These are phyloP conservation scores for Fonsecaea nubica DNA, from an alignment of 2,329 filamentous ascomycete genomes.

Conservation along the genomic window DNA sequence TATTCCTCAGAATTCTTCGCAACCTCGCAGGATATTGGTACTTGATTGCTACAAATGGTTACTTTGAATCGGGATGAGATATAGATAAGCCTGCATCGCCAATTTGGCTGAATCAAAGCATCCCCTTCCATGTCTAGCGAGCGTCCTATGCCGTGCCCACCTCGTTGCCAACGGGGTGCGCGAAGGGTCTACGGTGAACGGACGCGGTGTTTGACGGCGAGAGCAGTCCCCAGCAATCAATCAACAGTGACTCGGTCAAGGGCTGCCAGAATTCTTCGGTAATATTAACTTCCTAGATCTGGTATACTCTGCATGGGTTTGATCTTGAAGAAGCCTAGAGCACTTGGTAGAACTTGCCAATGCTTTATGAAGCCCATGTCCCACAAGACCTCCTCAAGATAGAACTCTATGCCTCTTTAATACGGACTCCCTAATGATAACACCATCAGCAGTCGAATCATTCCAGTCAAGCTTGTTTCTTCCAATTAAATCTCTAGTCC, in stretches of 20 bases:
- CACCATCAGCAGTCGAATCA: not conserved
- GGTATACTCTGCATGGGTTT: not conserved
- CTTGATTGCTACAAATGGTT: not conserved
- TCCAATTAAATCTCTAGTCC: constrained; percentile 10
- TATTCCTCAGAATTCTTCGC: not conserved
- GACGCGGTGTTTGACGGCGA: not conserved
- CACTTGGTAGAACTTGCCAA: not conserved
- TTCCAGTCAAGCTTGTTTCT: constrained; percentile 1
- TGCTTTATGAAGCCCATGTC: not conserved
- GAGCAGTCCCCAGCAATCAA: not conserved
- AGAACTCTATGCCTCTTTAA: not conserved
- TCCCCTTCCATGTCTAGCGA: not conserved
- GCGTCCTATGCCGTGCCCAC: not conserved
- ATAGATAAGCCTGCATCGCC: not conserved
- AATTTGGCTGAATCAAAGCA: not conserved
- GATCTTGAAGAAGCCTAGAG: not conserved
- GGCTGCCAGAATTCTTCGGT: not conserved
- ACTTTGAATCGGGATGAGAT: not conserved
- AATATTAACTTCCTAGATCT: not conserved
- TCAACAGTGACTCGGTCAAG: not conserved
- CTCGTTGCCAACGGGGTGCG: not conserved
- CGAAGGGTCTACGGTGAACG: not conserved
- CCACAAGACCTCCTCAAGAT: not conserved
- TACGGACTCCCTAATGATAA: not conserved
- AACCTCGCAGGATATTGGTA: too few species aligned